Percentiles rank a stretch among this genome's conserved stretches.
phyloP scores from a whole-genome alignment of 2,329 filamentous ascomycete genomes.

The Phialophora tarda region DNA sequence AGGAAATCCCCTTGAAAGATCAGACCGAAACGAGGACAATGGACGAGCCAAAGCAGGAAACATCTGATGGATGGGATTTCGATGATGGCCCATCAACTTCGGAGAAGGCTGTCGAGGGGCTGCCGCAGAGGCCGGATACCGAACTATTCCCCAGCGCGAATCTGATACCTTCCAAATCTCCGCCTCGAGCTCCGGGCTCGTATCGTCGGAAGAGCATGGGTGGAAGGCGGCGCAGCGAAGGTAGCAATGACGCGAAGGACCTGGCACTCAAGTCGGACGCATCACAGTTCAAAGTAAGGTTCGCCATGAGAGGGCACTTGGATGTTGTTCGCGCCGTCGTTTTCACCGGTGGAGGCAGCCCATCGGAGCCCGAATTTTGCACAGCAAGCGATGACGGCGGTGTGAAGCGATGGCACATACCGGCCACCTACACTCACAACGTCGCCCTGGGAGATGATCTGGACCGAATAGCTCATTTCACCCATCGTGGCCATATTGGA shows the following conservation, averaged over 20 bases:
- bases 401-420: constrained; percentile 96
- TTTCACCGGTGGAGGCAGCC: constrained; percentile 94
- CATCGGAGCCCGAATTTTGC: constrained; percentile 94
- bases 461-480: constrained; percentile 92
- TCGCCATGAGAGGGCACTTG: constrained; percentile 87
- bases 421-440: constrained; percentile 65
- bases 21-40: constrained; percentile 52
- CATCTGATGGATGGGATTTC: constrained; percentile 89
- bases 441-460: constrained; percentile 73
- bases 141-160: constrained; percentile 85
- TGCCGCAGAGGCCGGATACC: constrained; percentile 75
- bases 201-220: constrained; percentile 83
- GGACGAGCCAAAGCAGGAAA: constrained; percentile 48
- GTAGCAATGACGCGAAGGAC: constrained; percentile 68
- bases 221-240: constrained; percentile 66
- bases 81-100: constrained; percentile 71
- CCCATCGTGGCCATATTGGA: constrained; percentile 90
- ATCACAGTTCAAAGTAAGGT: constrained; percentile 86
- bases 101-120: constrained; percentile 50
- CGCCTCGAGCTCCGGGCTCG: constrained; percentile 65
- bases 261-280: constrained; percentile 65
- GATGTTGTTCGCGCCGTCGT: constrained; percentile 94
- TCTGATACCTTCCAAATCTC: constrained; percentile 78
- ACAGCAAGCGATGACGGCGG: constrained; percentile 94
- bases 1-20: constrained; percentile 55